Base-by-base conservation (phyloP, 2,329 filamentous ascomycete genomes). In the Trichoderma afroharzianum region DNA sequence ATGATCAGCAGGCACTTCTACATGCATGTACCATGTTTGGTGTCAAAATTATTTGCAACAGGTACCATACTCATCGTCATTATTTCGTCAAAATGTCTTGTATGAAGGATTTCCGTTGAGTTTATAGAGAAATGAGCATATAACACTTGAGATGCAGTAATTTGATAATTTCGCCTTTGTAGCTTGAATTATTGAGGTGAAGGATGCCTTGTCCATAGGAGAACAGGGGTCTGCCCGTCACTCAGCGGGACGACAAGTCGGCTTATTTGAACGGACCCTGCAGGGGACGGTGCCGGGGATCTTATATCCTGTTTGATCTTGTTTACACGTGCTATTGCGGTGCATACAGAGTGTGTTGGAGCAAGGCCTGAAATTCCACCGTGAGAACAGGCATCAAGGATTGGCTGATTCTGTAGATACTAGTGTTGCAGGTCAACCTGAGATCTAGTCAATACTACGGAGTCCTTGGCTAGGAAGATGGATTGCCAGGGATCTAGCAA, bases 401-500 rank as follows among this genome's bases (percentile, higher is more conserved):
- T 61, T 15, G 53, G 21, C n/a, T 47, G 43, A 39, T 63, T 26
- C n/a, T 24, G 18, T 21, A 32, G 9, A 33, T 36, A 11, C 12
- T 39, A 53, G 32, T 43, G 69, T 71, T 32, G 55, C 69, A 71
- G 69, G 69, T 67, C 50, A 71, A 71, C 69, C 63, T 71, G 61
- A 71, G 55, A 71, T 62, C 14, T 47, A 28, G n/a, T 62, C n/a
- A 26, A 62, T 18, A 11, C 15, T 21, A 50, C n/a, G n/a, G 15
- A 43, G 15, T 21, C 6, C 12, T 12, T 7, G 3, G 14, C 30
- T 63, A 62, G 43, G 57, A 59, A 59, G 30, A 33, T 58, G 33
- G 36, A 24, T 4, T 12, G 32, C 55, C 36, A n/a, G 64, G 64
- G 64, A 53, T 69, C n/a, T 6, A 26, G 39, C 24, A 24, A 18